Percentiles rank a stretch among this genome's conserved stretches.
Evolutionary conservation across 192 early-diverging fungal species (phyloP).

Genomic region (Jimgerdemannia lactiflua): DNA sequence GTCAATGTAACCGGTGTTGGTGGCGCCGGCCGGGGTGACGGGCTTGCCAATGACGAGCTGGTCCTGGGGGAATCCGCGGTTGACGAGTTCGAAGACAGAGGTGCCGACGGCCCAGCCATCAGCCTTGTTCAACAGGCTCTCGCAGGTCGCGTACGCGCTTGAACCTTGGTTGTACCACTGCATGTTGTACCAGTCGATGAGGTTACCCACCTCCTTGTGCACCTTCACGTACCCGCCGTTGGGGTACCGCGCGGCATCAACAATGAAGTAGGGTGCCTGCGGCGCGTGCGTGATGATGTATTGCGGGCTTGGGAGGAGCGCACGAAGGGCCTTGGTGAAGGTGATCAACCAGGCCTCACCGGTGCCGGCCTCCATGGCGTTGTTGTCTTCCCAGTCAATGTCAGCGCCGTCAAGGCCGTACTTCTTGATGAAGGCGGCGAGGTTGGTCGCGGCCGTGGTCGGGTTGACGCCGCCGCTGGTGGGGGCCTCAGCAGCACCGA

Average conservation of each 20-base stretch:
- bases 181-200: constrained; percentile 35
- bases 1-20: constrained; percentile 33
- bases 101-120: constrained; percentile 29
- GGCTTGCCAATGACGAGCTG: constrained; percentile 38
- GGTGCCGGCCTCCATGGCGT: constrained; percentile 32
- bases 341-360: constrained; percentile 36
- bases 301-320: constrained; percentile 19
- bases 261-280: constrained; percentile 36
- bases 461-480: constrained; percentile 21
- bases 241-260: constrained; percentile 21
- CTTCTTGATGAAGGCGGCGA: constrained; percentile 32
- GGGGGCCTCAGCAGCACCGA: constrained; percentile 31
- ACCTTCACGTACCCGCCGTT: constrained; percentile 33
- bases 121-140: constrained; percentile 21
- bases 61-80: constrained; percentile 13
- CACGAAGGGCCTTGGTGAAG: constrained; percentile 23
- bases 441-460: constrained; percentile 18
- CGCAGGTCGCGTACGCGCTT: constrained; percentile 25
- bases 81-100: constrained; percentile 29
- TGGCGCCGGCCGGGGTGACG: constrained; percentile 26
- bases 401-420: constrained; percentile 36
- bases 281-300: constrained; percentile 37
- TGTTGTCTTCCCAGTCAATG: constrained; percentile 40
- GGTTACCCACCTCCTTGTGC: constrained; percentile 20
- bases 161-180: constrained; percentile 39